Base-by-base conservation (phyloP, 768 basidiomycete species). In the Tricholoma terreum region DNA sequence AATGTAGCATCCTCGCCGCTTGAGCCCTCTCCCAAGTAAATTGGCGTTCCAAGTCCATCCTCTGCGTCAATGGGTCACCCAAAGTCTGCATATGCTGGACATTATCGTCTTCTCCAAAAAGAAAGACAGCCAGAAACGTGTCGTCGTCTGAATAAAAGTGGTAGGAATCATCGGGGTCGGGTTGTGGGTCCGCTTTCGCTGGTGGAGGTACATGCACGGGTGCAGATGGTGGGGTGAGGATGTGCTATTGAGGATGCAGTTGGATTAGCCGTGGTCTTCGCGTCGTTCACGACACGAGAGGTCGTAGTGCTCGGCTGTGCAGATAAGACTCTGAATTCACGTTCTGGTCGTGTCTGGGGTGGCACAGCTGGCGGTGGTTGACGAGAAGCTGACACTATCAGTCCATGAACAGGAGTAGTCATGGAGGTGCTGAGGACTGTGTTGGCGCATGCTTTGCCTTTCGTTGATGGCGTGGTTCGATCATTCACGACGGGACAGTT, bases 101-200 rank as follows among this genome's bases (percentile, higher is more conserved):
- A n/a, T n/a, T n/a, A n/a, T n/a, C n/a, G 5, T 77, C 74, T 17
- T 80, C 80, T 1, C 75, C 77, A 11, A 84, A 67, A 57, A 84
- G 84, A 21, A 85, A 75, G 9, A 76, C 69, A 17, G 87, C 86
- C 34, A 86, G 73, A 62, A 89, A 80, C 1, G 78, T 83, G 53
- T 84, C 87, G 53, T 90, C 89, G 38, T 91, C 86, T 1, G 86
- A 86, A 55, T 75, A 74, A 60, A 84, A 80, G 11, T 75, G 74
- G 59, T 80, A 85, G 0, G 77, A 78, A 3, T 78, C 78, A 35
- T 75, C 70, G 9, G 54, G 57, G 22, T 63, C 63, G 34, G 58
- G 48, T 17, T 64, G 57, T 2, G 43, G 60, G 15, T 51, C 31
- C 22, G 54, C 21, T 9, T 45, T 46, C 33, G 21, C 49, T 38